These are phyloP conservation scores for Rhynchospora breviuscula DNA, from an alignment of 176 grass and related monocot species.

Conservation along the genomic window DNA sequence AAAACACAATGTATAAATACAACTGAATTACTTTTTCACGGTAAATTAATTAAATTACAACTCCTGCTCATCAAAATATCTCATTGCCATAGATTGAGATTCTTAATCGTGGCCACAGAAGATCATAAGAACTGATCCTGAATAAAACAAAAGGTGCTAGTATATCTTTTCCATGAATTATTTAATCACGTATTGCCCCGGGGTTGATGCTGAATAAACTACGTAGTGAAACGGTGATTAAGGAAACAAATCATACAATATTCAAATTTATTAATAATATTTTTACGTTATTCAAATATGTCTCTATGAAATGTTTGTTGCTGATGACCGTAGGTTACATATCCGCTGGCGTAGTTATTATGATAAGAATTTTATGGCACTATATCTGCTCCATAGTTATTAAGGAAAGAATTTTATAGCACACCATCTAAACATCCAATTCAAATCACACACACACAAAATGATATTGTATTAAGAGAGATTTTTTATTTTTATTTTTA, in stretches of 20 bases:
- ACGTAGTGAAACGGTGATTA: neutral
- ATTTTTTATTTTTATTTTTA: too few species aligned
- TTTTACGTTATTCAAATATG: too few species aligned
- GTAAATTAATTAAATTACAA: too few species aligned
- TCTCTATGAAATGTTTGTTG: too few species aligned
- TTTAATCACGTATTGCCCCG: neutral
- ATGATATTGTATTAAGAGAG: too few species aligned
- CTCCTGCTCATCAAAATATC: neutral
- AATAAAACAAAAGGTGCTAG: neutral
- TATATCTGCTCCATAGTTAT: too few species aligned
- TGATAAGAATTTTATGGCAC: too few species aligned
- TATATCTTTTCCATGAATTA: neutral
- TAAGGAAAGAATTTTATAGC: too few species aligned
- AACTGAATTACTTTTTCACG: neutral
- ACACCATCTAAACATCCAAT: too few species aligned
- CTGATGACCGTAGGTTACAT: too few species aligned
- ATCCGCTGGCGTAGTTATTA: too few species aligned
- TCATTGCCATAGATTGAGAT: neutral
- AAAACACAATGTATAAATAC: neutral
- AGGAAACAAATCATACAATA: slow-evolving; percentile 1
- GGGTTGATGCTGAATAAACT: neutral
- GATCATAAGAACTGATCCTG: neutral
- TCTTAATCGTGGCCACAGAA: neutral
- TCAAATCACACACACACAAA: too few species aligned
- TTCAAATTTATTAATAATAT: neutral